Conservation (phyloP, 768 basidiomycete genomes). For the Suillus subaureus region DNA sequence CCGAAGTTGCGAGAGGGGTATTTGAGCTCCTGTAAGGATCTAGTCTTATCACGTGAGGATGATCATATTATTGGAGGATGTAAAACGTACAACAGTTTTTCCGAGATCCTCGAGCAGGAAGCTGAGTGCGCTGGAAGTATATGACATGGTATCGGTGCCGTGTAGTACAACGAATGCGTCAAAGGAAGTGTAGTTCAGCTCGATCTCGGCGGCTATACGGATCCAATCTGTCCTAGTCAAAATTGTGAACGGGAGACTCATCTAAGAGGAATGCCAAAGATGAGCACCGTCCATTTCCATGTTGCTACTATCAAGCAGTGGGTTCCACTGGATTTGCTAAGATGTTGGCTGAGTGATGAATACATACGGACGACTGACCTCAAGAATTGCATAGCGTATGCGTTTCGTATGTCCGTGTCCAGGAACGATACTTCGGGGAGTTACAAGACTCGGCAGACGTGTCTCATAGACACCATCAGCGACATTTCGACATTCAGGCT, state of each 20-base stretch:
- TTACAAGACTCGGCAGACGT: conserved; percentile 73
- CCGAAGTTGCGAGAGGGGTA: conserved; percentile 86
- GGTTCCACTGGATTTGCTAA: conserved; percentile 65
- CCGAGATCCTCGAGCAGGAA: conserved; percentile 93
- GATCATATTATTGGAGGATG: background rate
- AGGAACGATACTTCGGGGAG: conserved; percentile 67
- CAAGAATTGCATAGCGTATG: conserved; percentile 83
- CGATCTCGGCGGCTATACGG: conserved; percentile 87
- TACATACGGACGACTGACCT: conserved; percentile 46
- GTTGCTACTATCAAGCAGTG: conserved; percentile 87
- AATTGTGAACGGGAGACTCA: conserved; percentile 9
- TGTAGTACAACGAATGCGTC: conserved; percentile 92
- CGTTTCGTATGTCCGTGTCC: conserved; percentile 66
- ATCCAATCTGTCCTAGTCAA: conserved; percentile 70
- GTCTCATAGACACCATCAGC: conserved; percentile 72
- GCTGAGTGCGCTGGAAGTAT: conserved; percentile 85
- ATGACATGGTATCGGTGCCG: conserved; percentile 92
- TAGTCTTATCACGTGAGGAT: conserved; percentile 28
- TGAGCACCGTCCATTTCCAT: conserved; percentile 74
- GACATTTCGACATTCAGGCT: conserved; percentile 45
- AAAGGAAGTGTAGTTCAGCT: conserved; percentile 83
- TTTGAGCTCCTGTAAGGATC: conserved; percentile 94
- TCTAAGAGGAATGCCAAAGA: conserved; percentile 5
- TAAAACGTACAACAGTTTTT: conserved; percentile 73
- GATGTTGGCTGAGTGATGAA: background rate